A percentile compares a stretch with the other conserved stretches of the same genome.
These are phyloP conservation scores for Metrosideros polymorpha DNA, from an alignment of 441 rosid genomes.

Conservation along the genomic window DNA sequence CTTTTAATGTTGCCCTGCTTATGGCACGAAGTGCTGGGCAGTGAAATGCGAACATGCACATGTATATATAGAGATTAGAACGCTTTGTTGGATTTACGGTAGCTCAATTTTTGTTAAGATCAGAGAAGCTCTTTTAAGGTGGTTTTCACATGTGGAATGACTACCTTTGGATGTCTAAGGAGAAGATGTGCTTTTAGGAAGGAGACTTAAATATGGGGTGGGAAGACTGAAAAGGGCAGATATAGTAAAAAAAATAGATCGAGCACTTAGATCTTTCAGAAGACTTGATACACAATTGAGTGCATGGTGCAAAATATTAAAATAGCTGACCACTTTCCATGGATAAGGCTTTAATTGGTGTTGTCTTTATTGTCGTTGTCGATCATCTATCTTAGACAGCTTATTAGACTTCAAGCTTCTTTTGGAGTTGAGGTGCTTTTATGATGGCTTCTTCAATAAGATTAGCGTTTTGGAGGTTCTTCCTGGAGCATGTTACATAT, in stretches of 20 bases:
- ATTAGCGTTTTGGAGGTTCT: background rate
- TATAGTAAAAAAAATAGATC: background rate
- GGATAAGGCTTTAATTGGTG: background rate
- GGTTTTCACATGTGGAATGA: background rate
- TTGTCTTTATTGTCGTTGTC: background rate
- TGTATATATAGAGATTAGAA: background rate
- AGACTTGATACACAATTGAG: background rate
- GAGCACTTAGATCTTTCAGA: background rate
- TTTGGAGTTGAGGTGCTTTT: background rate
- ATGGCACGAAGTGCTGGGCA: background rate
- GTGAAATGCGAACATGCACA: background rate
- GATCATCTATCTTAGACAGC: background rate
- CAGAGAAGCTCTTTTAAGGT: background rate
- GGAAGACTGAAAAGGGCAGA: background rate
- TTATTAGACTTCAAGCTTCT: background rate
- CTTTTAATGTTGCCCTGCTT: background rate
- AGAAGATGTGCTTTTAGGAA: background rate
- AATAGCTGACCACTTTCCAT: background rate
- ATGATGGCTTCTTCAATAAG: background rate
- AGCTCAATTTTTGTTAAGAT: background rate
- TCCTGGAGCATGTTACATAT: background rate
- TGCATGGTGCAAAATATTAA: background rate
- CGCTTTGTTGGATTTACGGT: background rate
- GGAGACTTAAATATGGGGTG: background rate
- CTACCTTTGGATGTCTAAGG: background rate